Conservation (phyloP, 495 filamentous ascomycete genomes). For the Penicillium angulare region DNA sequence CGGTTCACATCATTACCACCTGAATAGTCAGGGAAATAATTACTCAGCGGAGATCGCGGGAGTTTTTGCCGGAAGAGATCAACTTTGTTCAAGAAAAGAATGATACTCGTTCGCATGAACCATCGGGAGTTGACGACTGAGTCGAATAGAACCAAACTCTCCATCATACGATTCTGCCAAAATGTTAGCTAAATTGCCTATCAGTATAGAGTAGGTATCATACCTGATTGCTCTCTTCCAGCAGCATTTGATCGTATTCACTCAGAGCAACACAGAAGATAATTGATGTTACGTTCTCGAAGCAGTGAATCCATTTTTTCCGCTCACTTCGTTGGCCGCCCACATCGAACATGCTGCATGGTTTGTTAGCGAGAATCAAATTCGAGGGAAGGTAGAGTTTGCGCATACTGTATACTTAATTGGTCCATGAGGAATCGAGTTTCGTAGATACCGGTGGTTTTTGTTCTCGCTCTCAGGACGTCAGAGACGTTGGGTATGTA, state of each 20-base stretch:
- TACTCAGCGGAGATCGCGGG: conserved; percentile 79
- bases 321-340: conserved; percentile 95
- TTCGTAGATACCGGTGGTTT: conserved; percentile 99
- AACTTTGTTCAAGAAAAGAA: conserved; percentile 97
- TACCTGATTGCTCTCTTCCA: conserved; percentile 96
- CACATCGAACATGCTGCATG: conserved; percentile 93
- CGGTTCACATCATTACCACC: conserved; percentile 97
- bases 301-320: conserved; percentile 99
- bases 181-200: conserved; percentile 2
- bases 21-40: conserved; percentile 97
- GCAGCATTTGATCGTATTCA: conserved; percentile 95
- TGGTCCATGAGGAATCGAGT: conserved; percentile 97
- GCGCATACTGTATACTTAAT: conserved; percentile 92
- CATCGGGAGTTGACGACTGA: conserved; percentile 98
- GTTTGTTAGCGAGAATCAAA: conserved; percentile 11
- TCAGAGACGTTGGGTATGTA: conserved; percentile 92
- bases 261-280: conserved; percentile 98
- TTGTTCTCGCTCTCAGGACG: conserved; percentile 91
- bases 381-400: not conserved
- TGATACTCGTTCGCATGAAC: conserved; percentile 99
- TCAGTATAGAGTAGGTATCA: not conserved
- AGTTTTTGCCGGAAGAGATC: conserved; percentile 96
- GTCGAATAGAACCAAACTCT: conserved; percentile 95
- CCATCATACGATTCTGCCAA: conserved; percentile 94
- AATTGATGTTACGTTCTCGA: conserved; percentile 99